phyloP scores from a whole-genome alignment of 805 yeast genomes.

The Metschnikowia cerradonensis region DNA sequence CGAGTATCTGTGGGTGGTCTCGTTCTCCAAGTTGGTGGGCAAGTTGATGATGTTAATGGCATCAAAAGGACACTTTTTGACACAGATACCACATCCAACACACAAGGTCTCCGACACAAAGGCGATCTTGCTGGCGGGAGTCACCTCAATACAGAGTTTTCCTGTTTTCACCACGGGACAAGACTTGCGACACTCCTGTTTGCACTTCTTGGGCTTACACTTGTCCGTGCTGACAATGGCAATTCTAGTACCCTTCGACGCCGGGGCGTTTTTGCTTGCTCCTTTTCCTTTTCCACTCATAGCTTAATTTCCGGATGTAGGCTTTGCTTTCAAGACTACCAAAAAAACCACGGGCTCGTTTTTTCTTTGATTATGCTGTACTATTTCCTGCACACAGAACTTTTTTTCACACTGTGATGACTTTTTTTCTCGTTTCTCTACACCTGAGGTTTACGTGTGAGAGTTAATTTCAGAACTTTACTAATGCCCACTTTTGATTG shows the following conservation, averaged over 20 bases:
- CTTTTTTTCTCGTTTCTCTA: constrained; percentile 12
- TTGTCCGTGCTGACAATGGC: constrained; percentile 93
- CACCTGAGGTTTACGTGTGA: constrained; percentile 14
- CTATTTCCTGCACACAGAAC: background rate
- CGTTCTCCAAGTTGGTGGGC: constrained; percentile 89
- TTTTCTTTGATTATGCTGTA: constrained; percentile 2
- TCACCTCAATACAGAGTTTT: constrained; percentile 93
- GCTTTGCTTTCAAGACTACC: background rate
- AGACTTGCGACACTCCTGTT: constrained; percentile 94
- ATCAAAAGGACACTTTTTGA: constrained; percentile 96
- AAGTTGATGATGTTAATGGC: constrained; percentile 94
- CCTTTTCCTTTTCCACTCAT: constrained; percentile 21
- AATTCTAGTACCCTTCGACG: constrained; percentile 64
- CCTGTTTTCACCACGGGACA: constrained; percentile 99
- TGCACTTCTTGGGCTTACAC: constrained; percentile 97
- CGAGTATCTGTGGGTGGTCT: constrained; percentile 95
- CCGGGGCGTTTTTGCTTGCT: constrained; percentile 15
- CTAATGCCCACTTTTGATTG: constrained; percentile 22
- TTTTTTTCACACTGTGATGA: constrained; percentile 6
- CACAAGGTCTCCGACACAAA: constrained; percentile 91
- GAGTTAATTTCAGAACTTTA: constrained; percentile 23
- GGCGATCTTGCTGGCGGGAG: constrained; percentile 87
- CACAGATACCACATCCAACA: constrained; percentile 99
- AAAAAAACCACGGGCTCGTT: background rate
- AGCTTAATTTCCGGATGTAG: background rate